These are phyloP conservation scores for Trametes sp. DNA, from an alignment of 1,284 basidiomycete species.

Conservation along the genomic window DNA sequence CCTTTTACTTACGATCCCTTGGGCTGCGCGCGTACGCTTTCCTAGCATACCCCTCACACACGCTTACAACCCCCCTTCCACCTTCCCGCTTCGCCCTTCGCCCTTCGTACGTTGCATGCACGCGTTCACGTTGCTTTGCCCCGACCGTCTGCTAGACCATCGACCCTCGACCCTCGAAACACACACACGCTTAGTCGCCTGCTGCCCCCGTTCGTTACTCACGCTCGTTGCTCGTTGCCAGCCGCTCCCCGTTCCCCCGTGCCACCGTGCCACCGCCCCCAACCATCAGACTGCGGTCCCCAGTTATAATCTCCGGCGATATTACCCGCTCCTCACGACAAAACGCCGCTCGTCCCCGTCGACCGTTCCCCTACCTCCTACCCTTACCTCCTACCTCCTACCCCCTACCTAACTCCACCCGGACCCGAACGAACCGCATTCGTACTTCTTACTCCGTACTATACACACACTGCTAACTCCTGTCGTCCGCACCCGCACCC, in stretches of 20 bases:
- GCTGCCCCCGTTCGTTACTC: conserved; percentile 8
- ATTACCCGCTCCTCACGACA: background rate
- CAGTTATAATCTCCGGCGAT: background rate
- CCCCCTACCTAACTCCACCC: background rate
- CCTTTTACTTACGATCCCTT: background rate
- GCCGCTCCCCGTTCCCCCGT: background rate
- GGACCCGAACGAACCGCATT: background rate
- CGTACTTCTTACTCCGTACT: background rate
- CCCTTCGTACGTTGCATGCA: background rate
- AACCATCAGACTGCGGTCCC: background rate
- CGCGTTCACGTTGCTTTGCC: background rate
- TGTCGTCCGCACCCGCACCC: conserved; percentile 17
- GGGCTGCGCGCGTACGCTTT: conserved; percentile 16
- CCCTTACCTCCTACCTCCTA: background rate
- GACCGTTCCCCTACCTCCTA: background rate
- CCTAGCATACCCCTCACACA: background rate
- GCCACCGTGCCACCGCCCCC: background rate
- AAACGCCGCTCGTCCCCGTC: background rate
- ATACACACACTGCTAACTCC: conserved; percentile 16
- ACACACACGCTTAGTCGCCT: conserved; percentile 2
- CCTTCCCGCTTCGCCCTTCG: too few relatives aligned
- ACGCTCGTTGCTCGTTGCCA: conserved; percentile 10
- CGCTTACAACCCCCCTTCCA: background rate
- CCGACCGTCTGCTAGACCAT: conserved; percentile 4
- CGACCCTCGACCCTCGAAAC: background rate